Evolutionary conservation across 345 rosid genomes (phyloP).

Genomic region (Boechera stricta): DNA sequence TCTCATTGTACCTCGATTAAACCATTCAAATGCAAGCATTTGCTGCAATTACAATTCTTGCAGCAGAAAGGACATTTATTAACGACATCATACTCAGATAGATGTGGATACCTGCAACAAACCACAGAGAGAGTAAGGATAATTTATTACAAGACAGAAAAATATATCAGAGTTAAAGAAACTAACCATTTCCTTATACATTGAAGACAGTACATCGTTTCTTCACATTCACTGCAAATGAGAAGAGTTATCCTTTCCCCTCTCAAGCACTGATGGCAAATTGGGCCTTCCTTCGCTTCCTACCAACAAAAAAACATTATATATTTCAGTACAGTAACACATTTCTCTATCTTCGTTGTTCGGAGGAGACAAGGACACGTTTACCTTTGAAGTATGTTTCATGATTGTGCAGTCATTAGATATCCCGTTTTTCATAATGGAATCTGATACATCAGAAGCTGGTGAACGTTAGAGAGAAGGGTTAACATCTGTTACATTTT

Average conservation of each 20-base stretch:
- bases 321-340: conserved; percentile 10
- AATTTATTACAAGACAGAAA: not conserved
- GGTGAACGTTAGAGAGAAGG: conserved; percentile 24
- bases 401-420: conserved; percentile 26
- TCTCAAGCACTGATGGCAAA: conserved; percentile 86
- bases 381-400: conserved; percentile 10
- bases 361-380: not conserved
- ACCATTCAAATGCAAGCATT: conserved; percentile 70
- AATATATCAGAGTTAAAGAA: not conserved
- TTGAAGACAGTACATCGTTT: conserved; percentile 54
- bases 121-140: not conserved
- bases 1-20: conserved; percentile 59
- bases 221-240: conserved; percentile 58
- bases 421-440: conserved; percentile 16
- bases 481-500: conserved; percentile 2
- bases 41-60: conserved; percentile 79
- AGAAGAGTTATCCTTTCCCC: conserved; percentile 54
- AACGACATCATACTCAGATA: conserved; percentile 60
- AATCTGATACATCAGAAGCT: conserved; percentile 35
- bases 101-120: conserved; percentile 70
- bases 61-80: conserved; percentile 76
- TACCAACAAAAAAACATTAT: conserved; percentile 35
- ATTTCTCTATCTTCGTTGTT: not conserved
- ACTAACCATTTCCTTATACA: conserved; percentile 75
- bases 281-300: conserved; percentile 39